These are phyloP conservation scores for Trichoderma sp. DNA, from an alignment of 2,329 filamentous ascomycete genomes.

Conservation along the genomic window DNA sequence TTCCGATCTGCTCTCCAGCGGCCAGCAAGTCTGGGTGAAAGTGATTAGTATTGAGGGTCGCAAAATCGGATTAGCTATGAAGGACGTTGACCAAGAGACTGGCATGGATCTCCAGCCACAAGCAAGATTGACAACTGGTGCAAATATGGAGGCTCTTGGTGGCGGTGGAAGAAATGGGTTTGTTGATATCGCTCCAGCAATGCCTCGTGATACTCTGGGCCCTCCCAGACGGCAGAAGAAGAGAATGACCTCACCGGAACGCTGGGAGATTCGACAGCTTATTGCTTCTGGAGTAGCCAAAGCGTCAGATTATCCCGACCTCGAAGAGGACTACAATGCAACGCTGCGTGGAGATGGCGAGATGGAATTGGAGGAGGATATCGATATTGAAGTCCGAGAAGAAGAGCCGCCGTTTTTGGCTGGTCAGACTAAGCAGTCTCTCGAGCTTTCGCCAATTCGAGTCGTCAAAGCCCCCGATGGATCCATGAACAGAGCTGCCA, in stretches of 20 bases:
- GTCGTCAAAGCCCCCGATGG: slow-evolving; percentile 97
- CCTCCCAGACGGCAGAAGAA: slow-evolving; percentile 69
- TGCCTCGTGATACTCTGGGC: slow-evolving; percentile 44
- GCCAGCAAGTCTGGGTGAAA: slow-evolving; percentile 89
- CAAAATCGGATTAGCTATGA: slow-evolving; percentile 90
- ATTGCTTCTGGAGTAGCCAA: slow-evolving; percentile 94
- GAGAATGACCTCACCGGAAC: slow-evolving; percentile 91
- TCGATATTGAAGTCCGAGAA: slow-evolving; percentile 95
- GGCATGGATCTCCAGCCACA: slow-evolving; percentile 82
- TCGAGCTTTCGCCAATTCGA: slow-evolving; percentile 92
- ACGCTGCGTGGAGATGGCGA: slow-evolving; percentile 82
- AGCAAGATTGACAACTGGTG: slow-evolving; percentile 78
- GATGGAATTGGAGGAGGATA: slow-evolving; percentile 91
- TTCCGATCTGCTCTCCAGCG: slow-evolving; percentile 77
- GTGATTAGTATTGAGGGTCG: slow-evolving; percentile 81
- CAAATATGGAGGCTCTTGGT: slow-evolving; percentile 82
- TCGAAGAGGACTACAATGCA: slow-evolving; percentile 91
- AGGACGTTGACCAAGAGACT: slow-evolving; percentile 89
- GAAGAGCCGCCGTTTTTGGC: slow-evolving; percentile 95
- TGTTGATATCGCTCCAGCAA: slow-evolving; percentile 43
- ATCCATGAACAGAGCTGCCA: slow-evolving; percentile 94
- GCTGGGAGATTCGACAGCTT: slow-evolving; percentile 96
- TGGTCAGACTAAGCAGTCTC: slow-evolving; percentile 93
- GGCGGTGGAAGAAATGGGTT: slow-evolving; percentile 62
- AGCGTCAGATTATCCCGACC: slow-evolving; percentile 88